A percentile compares a stretch with the other conserved stretches of the same genome.
Conservation (phyloP, 345 rosid genomes). For the Eucalyptus tenuipes region DNA sequence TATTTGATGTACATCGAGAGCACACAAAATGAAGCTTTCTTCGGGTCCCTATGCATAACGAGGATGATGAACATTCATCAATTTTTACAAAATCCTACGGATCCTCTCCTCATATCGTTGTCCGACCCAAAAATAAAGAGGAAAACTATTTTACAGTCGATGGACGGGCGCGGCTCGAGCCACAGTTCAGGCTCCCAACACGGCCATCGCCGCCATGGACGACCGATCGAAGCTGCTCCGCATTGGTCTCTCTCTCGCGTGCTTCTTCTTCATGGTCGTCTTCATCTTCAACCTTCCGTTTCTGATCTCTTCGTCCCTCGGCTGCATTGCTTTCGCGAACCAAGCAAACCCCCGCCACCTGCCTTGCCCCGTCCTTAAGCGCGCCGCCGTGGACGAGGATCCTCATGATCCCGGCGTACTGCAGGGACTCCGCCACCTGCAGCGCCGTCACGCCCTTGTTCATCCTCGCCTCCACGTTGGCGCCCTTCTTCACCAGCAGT, state of each 20-base stretch:
- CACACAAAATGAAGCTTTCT: not conserved
- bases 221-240: conserved; percentile 21
- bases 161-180: not conserved
- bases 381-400: conserved; percentile 35
- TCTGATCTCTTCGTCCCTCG: not conserved
- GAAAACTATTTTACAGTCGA: not conserved
- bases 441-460: conserved; percentile 25
- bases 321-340: not conserved
- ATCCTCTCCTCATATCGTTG: not conserved
- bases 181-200: not conserved
- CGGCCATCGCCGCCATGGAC: conserved; percentile 18
- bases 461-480: conserved; percentile 40
- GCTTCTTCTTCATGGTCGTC: conserved; percentile 17
- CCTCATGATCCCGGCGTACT: conserved; percentile 41
- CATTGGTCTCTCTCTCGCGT: conserved; percentile 2
- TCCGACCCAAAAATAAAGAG: not conserved
- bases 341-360: not conserved
- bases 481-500: conserved; percentile 40
- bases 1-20: not conserved
- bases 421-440: conserved; percentile 44
- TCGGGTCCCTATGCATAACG: not conserved
- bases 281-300: not conserved
- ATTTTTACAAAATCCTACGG: not conserved
- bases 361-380: not conserved
- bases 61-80: not conserved